Evolutionary conservation across 1,139 yeast genomes (phyloP).

Genomic region (Suhomyces kunorum): DNA sequence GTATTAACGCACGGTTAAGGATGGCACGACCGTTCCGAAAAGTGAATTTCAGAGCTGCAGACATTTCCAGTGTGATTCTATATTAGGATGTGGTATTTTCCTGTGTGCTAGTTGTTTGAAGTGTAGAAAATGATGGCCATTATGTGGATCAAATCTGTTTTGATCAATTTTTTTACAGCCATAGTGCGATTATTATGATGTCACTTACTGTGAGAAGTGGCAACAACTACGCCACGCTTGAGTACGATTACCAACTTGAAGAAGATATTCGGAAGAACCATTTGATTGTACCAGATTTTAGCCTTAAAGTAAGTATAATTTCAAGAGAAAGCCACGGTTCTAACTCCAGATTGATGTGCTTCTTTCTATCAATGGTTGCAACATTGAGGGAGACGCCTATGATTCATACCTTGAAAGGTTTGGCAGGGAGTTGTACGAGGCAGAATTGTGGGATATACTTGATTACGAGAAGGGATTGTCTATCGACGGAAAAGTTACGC

Average conservation of each 20-base stretch:
- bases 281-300: conserved; percentile 15
- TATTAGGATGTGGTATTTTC: too few species aligned
- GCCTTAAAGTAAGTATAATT: conserved; percentile 17
- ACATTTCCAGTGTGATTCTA: background rate
- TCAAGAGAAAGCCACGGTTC: background rate
- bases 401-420: conserved; percentile 18
- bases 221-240: conserved; percentile 18
- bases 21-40: conserved; percentile 12
- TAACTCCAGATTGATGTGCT: conserved; percentile 5
- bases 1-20: conserved; percentile 12
- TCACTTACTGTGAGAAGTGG: conserved; percentile 13
- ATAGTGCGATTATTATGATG: conserved; percentile 6
- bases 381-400: conserved; percentile 14
- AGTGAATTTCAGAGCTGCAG: conserved; percentile 3
- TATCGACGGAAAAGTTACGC: conserved; percentile 14
- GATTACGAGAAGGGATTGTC: conserved; percentile 19
- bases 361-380: conserved; percentile 20
- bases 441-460: conserved; percentile 22
- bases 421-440: conserved; percentile 11
- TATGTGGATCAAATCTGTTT: background rate
- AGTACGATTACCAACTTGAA: conserved; percentile 11
- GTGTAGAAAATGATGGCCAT: background rate
- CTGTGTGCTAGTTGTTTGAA: too few species aligned
- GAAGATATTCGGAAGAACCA: background rate
- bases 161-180: conserved; percentile 8